Base-by-base conservation (phyloP, 2,329 filamentous ascomycete genomes). In the Aspergillus terreus region DNA sequence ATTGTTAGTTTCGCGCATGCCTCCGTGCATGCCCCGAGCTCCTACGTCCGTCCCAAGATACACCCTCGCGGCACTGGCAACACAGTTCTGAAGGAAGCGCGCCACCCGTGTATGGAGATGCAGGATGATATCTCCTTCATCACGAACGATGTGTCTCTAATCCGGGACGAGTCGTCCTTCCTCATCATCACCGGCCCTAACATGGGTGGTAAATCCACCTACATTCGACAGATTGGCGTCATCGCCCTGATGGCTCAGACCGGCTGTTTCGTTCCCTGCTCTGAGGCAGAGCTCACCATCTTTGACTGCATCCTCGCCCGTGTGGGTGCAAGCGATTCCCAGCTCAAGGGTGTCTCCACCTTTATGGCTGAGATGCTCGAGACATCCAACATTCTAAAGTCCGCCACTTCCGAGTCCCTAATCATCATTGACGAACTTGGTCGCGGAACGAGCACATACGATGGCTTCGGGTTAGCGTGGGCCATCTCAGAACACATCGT, bases 291-390 rank as follows among this genome's bases (percentile, higher is more conserved):
- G 71, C 76, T 99, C 42, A 95, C 90, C 14, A 91, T 99, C 52
- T 99, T 96, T 69, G 94, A 99, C 75, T 94, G 90, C 56, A 96
- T 99, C 55, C 86, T 99, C 36, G 94, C 95, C 0, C 88, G 94
- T 61, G 94, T 99, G 0, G 94, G 95, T 40, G 95, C 94, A 6
- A 94, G 88, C 62, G 95, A 99, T 73, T 95, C 90, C 6, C 94
- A 97, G 71, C 86, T 99, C 57, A 97, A 97, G 74, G 94, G 94
- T 33, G 94, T 99, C 2, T 96, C 90, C 3, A 99, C 94, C 0
- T 99, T 99, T 72, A 99, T 99, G 95, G 94, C 94, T 1, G 94
- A 99, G 75, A 99, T 99, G 94, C 82, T 99, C 19, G 94, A 99
- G 71, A 99, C 94, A 1, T 91, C 94, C 60, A 97, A 97, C 69